Conservation (phyloP, 176 grass and related monocot genomes). For the Raddia distichophylla region DNA sequence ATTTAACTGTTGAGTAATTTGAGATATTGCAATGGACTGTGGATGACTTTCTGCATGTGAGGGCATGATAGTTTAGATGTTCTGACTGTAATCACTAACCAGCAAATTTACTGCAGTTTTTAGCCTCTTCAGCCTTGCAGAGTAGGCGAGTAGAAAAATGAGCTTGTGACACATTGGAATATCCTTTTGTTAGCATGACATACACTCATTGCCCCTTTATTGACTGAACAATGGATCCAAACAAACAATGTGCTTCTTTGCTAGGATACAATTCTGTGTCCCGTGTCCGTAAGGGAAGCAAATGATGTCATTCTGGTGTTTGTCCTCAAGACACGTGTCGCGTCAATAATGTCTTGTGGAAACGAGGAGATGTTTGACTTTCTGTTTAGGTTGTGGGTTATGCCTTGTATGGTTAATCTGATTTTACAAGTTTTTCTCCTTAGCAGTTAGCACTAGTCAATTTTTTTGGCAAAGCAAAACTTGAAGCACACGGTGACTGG, state of each 20-base stretch:
- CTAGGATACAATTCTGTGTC: not conserved
- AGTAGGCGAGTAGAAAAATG: not conserved
- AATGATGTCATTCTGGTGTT: not conserved
- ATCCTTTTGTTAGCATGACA: not conserved
- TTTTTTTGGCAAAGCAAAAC: not conserved
- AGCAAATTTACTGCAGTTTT: not conserved
- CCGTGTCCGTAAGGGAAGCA: not conserved
- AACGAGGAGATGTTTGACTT: not conserved
- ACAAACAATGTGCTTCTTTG: not conserved
- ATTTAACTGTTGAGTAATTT: not conserved
- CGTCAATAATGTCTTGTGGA: not conserved
- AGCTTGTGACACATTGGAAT: not conserved
- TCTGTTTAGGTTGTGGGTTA: not conserved
- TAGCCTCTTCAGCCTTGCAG: not conserved
- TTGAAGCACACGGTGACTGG: not conserved
- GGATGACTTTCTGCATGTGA: not conserved
- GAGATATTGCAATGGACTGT: not conserved
- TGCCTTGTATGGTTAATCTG: not conserved
- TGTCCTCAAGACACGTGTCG: not conserved
- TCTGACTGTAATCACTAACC: not conserved
- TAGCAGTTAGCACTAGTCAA: not conserved
- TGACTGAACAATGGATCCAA: constrained; percentile 5
- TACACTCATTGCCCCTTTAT: not conserved
- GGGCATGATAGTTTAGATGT: not conserved
- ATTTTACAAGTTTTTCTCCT: not conserved